These are phyloP conservation scores for Sporothrix sp. DNA, from an alignment of 2,329 filamentous ascomycete genomes.

Conservation along the genomic window DNA sequence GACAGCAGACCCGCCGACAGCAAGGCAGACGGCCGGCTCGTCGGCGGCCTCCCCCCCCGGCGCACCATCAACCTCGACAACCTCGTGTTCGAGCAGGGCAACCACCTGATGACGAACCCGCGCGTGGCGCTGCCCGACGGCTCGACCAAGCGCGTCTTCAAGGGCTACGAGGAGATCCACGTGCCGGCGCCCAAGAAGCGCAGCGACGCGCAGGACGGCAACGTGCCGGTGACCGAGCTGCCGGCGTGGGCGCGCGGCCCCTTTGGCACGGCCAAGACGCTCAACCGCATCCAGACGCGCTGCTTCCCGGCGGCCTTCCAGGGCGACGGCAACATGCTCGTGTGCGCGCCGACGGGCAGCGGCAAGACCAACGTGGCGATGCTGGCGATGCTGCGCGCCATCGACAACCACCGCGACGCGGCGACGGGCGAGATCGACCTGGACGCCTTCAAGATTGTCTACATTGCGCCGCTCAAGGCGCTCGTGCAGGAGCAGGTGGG, in stretches of 20 bases:
- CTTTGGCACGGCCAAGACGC: conserved; percentile 74
- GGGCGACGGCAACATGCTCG: conserved; percentile 93
- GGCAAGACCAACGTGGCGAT: conserved; percentile 99
- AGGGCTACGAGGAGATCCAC: conserved; percentile 97
- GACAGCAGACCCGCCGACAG: conserved; percentile 40
- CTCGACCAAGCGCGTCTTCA: conserved; percentile 90
- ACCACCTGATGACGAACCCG: conserved; percentile 98
- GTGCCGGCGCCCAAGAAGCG: conserved; percentile 88
- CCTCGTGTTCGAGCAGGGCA: conserved; percentile 92
- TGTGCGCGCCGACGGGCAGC: conserved; percentile 93
- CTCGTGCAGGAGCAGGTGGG: conserved; percentile 96
- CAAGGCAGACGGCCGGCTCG: conserved; percentile 55
- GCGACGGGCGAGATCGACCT: conserved; percentile 89
- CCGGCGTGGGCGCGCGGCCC: conserved; percentile 85
- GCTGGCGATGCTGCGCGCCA: conserved; percentile 90
- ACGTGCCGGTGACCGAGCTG: conserved; percentile 76
- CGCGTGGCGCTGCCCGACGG: conserved; percentile 90
- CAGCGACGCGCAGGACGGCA: conserved; percentile 66
- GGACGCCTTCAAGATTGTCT: conserved; percentile 97
- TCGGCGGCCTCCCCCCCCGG: conserved; percentile 76
- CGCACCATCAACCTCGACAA: conserved; percentile 91
- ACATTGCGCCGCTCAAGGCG: conserved; percentile 91
- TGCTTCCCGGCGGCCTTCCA: conserved; percentile 87
- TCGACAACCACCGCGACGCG: conserved; percentile 86
- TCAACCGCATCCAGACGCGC: conserved; percentile 93